Base-by-base conservation (phyloP, 306 rosid species). In the Rosa persica region DNA sequence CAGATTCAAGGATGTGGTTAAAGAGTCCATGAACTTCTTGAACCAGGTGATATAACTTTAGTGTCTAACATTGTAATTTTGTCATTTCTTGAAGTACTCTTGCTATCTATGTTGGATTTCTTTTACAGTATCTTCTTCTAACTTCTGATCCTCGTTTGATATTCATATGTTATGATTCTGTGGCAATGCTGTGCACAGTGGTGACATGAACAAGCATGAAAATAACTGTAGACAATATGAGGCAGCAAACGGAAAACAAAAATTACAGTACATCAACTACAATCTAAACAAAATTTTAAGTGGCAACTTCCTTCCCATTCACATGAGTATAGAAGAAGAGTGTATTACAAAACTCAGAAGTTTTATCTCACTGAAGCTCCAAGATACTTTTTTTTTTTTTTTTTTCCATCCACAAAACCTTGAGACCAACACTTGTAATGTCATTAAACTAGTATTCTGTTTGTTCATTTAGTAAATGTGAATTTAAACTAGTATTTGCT, bases 1-100 rank as follows among this genome's bases (percentile, higher is more conserved):
- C 54, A 82, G 88, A 48, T 88, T 88, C 66, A 86, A 84, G 47
- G 89, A 88, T 10, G 86, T 88, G 60, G 89, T 86, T 62, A 88
- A 81, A 72, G 89, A 88, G 80, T 81, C 91, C 27, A 88, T 58
- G 76, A 88, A 86, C 86, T 88, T 88, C 85, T 83, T 88, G 80
- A 77, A 85, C 67, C 91, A 85, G 91, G 91, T 88, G 75, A 80
- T 64, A 30, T 49, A 76, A 64, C 58, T 52, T 38, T 20, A 34
- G 7, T 54, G n/a, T 19, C 15, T 73, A 54, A n/a, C 22, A 47
- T 54, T n/a, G 12, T 38, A 38, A 48, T 30, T 46, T 39, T 44
- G 38, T 13, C 30, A 12, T 15, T 38, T 66, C 48, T 19, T 66
- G 9, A 64, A 30, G 44, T 64, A 30, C n/a, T 34, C n/a, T 12